phyloP scores from a whole-genome alignment of 148 eudicot species.

The Vaccinium darrowii region DNA sequence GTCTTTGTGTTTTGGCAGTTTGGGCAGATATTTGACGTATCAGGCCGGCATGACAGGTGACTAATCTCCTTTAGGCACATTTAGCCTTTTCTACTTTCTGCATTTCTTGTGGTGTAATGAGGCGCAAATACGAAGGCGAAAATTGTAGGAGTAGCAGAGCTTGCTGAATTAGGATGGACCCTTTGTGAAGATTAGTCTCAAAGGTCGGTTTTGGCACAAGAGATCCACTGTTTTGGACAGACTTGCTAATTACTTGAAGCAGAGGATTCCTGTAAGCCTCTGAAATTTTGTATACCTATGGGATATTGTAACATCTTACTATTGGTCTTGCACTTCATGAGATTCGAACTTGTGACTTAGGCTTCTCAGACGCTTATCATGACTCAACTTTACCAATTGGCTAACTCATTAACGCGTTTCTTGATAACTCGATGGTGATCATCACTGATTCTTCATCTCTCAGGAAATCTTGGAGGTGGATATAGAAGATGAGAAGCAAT shows the following conservation, averaged over 20 bases:
- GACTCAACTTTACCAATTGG: no score
- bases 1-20: conserved; percentile 35
- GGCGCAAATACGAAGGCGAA: not conserved
- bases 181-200: conserved; percentile 75
- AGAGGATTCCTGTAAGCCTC: conserved; percentile 70
- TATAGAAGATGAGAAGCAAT: conserved; percentile 87
- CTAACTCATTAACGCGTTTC: not conserved
- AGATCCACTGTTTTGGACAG: conserved; percentile 66
- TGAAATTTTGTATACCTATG: not conserved
- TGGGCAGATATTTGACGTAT: conserved; percentile 72
- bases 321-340: not conserved
- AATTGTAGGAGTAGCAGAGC: conserved; percentile 54
- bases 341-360: not conserved
- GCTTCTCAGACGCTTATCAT: not conserved
- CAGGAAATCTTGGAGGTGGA: conserved; percentile 90
- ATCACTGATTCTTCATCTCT: not conserved
- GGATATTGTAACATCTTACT: not conserved
- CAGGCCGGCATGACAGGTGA: conserved; percentile 85
- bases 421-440: not conserved
- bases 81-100: not conserved
- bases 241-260: conserved; percentile 78
- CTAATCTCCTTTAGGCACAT: conserved; percentile 3
- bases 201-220: conserved; percentile 83
- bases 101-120: not conserved
- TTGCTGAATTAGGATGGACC: conserved; percentile 94